Percentiles rank a stretch among this genome's conserved stretches.
phyloP scores from a whole-genome alignment of 2,329 filamentous ascomycete genomes.

The Exophiala bonariae region DNA sequence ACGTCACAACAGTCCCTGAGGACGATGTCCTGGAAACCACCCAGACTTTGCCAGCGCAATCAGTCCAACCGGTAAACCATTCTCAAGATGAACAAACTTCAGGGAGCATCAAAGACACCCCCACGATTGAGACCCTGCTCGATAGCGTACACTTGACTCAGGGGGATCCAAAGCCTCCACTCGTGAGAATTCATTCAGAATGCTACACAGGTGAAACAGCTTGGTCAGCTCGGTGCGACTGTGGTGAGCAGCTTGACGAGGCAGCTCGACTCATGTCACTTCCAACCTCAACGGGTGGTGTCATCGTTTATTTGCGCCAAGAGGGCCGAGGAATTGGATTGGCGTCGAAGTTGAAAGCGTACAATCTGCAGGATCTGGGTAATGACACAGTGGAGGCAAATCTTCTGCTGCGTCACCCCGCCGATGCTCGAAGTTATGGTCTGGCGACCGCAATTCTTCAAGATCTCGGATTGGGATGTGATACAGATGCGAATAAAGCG shows the following conservation, averaged over 20 bases:
- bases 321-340: constrained; percentile 95
- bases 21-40: constrained; percentile 13
- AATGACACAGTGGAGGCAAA: constrained; percentile 99
- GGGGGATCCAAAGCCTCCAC: constrained; percentile 51
- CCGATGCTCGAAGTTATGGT: constrained; percentile 91
- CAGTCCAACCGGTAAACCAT: constrained; percentile 5
- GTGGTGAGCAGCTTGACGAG: constrained; percentile 95
- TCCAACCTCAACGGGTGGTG: constrained; percentile 66
- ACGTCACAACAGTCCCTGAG: constrained; percentile 23
- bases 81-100: constrained; percentile 16
- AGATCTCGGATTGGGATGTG: constrained; percentile 71
- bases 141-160: constrained; percentile 6
- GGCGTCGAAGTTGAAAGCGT: constrained; percentile 94
- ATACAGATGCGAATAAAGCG: constrained; percentile 47
- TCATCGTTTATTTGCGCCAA: constrained; percentile 93
- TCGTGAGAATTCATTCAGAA: constrained; percentile 95
- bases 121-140: constrained; percentile 10
- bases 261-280: constrained; percentile 89
- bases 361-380: constrained; percentile 94
- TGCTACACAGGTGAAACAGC: constrained; percentile 99
- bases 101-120: constrained; percentile 5
- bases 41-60: constrained; percentile 1
- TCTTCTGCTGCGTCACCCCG: constrained; percentile 82
- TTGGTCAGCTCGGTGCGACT: constrained; percentile 97
- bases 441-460: constrained; percentile 92